These are phyloP conservation scores for Xylariaceae sp. DNA, from an alignment of 2,329 filamentous ascomycete species.

Conservation along the genomic window DNA sequence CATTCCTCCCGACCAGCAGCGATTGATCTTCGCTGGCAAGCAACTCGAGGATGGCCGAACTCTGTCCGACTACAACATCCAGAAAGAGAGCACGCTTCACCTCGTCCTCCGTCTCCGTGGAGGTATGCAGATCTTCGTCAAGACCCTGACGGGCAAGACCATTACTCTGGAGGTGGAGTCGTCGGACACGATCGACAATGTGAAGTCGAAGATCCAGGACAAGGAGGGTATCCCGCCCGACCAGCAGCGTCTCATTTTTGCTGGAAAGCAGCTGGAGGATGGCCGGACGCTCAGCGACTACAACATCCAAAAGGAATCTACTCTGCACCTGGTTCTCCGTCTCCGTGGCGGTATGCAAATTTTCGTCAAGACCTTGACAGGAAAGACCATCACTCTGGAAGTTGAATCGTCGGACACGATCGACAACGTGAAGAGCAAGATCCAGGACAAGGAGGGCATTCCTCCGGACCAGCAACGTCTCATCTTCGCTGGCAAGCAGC, in stretches of 20 bases:
- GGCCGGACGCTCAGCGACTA: constrained; percentile 88
- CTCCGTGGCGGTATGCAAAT: constrained; percentile 76
- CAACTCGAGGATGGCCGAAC: constrained; percentile 93
- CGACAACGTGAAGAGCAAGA: constrained; percentile 64
- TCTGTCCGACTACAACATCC: constrained; percentile 88
- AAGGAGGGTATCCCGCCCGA: constrained; percentile 93
- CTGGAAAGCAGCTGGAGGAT: constrained; percentile 89
- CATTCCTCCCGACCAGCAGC: constrained; percentile 93
- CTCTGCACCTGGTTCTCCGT: constrained; percentile 71
- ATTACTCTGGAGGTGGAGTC: constrained; percentile 89
- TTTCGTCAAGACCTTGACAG: constrained; percentile 64
- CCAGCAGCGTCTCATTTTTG: constrained; percentile 89
- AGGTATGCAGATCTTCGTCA: constrained; percentile 86
- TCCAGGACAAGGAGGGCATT: constrained; percentile 66
- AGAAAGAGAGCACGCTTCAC: constrained; percentile 84
- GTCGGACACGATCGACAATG: constrained; percentile 87
- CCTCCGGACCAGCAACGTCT: constrained; percentile 64
- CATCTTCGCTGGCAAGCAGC: constrained; percentile 64
- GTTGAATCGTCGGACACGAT: constrained; percentile 63
- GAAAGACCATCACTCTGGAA: constrained; percentile 63
- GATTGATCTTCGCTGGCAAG: constrained; percentile 92
- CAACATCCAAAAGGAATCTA: constrained; percentile 93
- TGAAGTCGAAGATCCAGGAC: constrained; percentile 88
- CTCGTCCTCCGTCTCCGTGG: constrained; percentile 81
- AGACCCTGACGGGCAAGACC: constrained; percentile 85